Base-by-base conservation (phyloP, 2,329 filamentous ascomycete species). In the Coniella vitis region DNA sequence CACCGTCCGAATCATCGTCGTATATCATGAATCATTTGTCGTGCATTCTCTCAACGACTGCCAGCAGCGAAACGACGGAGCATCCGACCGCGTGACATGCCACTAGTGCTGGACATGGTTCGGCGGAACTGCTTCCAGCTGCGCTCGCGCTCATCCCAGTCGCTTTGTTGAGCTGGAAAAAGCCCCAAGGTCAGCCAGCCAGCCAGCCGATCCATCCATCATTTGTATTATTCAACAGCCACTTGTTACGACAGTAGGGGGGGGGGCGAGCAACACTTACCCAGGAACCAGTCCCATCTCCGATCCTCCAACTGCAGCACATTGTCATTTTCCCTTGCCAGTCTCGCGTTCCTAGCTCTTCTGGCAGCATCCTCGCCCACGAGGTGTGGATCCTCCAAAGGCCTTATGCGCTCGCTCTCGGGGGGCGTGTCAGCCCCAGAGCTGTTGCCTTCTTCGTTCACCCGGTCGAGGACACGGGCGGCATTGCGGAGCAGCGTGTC, bases 321-420 rank as follows among this genome's bases (percentile, higher is more conserved):
- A 50, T 78, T 76, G 21, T 76, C 74, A 35, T 69, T 71, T 64
- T 83, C 76, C 45, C 74, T 67, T n/a, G 72, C 71, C 22, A 83
- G 62, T 53, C 83, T 70, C 58, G 78, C 76, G n/a, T 67, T 65
- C 38, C 78, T 70, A 7, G 81, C 79, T 53, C 71, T 64, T 9
- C 71, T 69, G 2, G 83, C 83, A 3, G 81, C 83, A 44, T 73
- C 73, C 64, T 85, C 81, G 31, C 83, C 83, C 2, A 86, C 83
- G 9, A 86, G 67, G 49, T 82, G 74, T 0, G 82, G 83, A 55
- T 86, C 83, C 63, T 87, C 83, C 16, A 83, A 69, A 3, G 79
- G 81, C 7, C 74, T 69, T 35, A 69, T 16, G 45, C 45, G 25
- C 50, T 32, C 48, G 34, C 45, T 56, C 51, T 63, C 57, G 34